Evolutionary conservation across 768 basidiomycete genomes (phyloP).

Genomic region (Amanita fuliginea): DNA sequence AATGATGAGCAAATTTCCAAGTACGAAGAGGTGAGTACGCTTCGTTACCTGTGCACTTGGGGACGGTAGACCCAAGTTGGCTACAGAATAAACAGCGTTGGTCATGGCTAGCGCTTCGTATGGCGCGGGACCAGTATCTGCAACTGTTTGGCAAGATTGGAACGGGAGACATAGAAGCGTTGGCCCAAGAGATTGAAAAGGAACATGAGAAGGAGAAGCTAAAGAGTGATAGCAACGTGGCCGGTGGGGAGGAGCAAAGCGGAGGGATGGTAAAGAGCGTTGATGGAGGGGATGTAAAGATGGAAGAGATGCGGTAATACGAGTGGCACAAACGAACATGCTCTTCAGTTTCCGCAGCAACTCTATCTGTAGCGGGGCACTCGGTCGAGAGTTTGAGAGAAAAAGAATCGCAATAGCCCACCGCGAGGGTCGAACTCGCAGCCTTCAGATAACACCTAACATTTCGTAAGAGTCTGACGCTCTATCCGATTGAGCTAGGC

Average conservation of each 20-base stretch:
- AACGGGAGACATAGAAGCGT: constrained; percentile 56
- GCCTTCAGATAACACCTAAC: constrained; percentile 47
- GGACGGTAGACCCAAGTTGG: constrained; percentile 1
- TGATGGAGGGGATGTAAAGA: constrained; percentile 33
- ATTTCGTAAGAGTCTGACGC: constrained; percentile 24
- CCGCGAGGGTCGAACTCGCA: constrained; percentile 81
- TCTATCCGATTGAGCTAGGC: constrained; percentile 60
- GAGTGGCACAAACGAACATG: too few species aligned
- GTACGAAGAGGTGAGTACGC: constrained; percentile 49
- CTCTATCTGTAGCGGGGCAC: too few species aligned
- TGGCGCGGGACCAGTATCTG: constrained; percentile 61
- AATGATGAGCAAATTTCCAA: constrained; percentile 41
- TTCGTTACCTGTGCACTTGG: not conserved
- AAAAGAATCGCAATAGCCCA: constrained; percentile 35
- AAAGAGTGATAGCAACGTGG: constrained; percentile 22
- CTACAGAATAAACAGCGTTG: constrained; percentile 63
- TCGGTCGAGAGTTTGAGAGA: too few species aligned
- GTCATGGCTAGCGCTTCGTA: constrained; percentile 75
- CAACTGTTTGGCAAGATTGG: constrained; percentile 79
- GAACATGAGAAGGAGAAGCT: constrained; percentile 29
- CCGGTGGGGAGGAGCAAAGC: constrained; percentile 19
- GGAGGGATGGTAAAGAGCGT: constrained; percentile 22
- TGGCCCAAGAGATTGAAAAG: constrained; percentile 39
- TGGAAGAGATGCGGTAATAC: constrained; percentile 4
- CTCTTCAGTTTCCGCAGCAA: too few species aligned